Conservation (phyloP, 225 moss, liverwort and hornwort genomes). For the Physcomitrium patens region DNA sequence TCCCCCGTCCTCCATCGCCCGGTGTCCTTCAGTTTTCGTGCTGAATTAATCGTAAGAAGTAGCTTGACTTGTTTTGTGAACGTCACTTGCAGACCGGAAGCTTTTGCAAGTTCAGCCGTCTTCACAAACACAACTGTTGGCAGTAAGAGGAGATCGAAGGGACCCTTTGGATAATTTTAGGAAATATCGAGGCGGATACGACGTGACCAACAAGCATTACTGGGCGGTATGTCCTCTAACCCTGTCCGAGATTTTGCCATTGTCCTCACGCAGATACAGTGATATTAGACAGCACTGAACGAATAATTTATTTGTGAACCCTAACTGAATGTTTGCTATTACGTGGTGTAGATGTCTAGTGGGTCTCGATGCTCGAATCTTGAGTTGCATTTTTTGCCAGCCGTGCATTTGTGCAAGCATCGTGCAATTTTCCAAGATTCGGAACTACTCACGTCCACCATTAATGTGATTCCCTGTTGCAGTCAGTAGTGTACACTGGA, state of each 20-base stretch:
- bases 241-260: background rate
- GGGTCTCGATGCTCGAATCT: too few relatives aligned
- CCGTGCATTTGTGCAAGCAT: too few relatives aligned
- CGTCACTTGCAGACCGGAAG: conserved; percentile 19
- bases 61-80: background rate
- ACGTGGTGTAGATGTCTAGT: too few relatives aligned
- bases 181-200: conserved; percentile 36
- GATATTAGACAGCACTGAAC: too few relatives aligned
- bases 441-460: background rate
- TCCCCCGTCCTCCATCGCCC: background rate
- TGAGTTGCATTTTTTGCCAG: too few relatives aligned
- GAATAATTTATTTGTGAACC: too few relatives aligned
- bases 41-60: background rate
- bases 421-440: too few relatives aligned
- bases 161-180: conserved; percentile 54
- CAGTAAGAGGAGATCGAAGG: conserved; percentile 50
- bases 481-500: conserved; percentile 61
- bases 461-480: conserved; percentile 11
- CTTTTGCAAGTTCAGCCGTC: conserved; percentile 13
- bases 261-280: too few relatives aligned
- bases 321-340: too few relatives aligned
- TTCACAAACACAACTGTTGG: conserved; percentile 37
- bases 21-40: background rate
- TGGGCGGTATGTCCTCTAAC: conserved; percentile 29
- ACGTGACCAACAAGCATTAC: conserved; percentile 26